Conservation (phyloP, 768 basidiomycete species). For the Xerocomellus intermedius region DNA sequence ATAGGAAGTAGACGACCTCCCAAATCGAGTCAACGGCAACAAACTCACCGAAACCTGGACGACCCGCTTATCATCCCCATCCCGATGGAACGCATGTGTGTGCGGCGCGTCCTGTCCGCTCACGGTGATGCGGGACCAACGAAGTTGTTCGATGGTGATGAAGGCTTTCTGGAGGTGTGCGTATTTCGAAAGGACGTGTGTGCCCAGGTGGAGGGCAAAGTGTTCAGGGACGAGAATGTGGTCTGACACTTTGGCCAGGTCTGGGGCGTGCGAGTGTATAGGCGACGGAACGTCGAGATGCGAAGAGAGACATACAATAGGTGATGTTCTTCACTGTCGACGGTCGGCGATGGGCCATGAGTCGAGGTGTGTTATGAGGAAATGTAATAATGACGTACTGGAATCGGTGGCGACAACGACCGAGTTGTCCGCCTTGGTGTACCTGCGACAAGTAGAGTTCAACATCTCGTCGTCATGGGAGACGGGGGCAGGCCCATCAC, state of each 20-base stretch:
- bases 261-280: slow-evolving; percentile 32
- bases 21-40: slow-evolving; percentile 2
- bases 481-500: background rate
- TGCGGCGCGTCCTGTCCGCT: slow-evolving; percentile 50
- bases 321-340: slow-evolving; percentile 64
- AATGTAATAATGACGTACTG: slow-evolving; percentile 45
- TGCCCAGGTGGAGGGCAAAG: slow-evolving; percentile 85
- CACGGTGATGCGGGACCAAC: slow-evolving; percentile 78
- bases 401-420: slow-evolving; percentile 92
- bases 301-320: slow-evolving; percentile 44
- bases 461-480: background rate
- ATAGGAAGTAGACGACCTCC: background rate
- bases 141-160: slow-evolving; percentile 72
- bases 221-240: slow-evolving; percentile 79
- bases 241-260: slow-evolving; percentile 86
- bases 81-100: slow-evolving; percentile 78
- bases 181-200: slow-evolving; percentile 80
- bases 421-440: slow-evolving; percentile 85
- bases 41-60: slow-evolving; percentile 54
- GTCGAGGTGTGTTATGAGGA: background rate
- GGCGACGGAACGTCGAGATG: background rate
- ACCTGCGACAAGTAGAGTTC: slow-evolving; percentile 43
- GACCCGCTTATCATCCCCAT: slow-evolving; percentile 86
- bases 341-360: background rate
- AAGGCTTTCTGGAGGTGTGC: slow-evolving; percentile 69